These are phyloP conservation scores for Cordyceps sp. DNA, from an alignment of 2,329 filamentous ascomycete species.

Conservation along the genomic window DNA sequence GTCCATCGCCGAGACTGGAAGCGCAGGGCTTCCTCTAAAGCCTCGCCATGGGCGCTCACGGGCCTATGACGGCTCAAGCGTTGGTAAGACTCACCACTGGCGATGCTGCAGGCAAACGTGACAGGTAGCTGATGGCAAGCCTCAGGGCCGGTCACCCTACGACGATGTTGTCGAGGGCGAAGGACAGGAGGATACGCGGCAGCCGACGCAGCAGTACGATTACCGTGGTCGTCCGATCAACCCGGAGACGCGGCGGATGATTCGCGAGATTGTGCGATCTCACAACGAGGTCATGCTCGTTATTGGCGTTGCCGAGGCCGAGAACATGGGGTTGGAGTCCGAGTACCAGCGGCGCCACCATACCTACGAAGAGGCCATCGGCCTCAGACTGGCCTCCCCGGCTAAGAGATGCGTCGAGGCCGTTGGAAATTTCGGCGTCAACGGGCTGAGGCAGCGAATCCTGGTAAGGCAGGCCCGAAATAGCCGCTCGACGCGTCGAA, in stretches of 20 bases:
- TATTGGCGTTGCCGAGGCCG: conserved; percentile 44
- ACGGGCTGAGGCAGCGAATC: conserved; percentile 36
- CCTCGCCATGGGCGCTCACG: conserved; percentile 41
- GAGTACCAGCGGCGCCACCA: conserved; percentile 26
- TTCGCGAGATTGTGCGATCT: conserved; percentile 38
- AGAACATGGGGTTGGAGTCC: conserved; percentile 23
- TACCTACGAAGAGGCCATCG: conserved; percentile 29
- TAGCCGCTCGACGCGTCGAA: background rate
- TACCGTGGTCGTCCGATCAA: conserved; percentile 38
- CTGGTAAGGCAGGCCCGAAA: conserved; percentile 19
- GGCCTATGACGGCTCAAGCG: conserved; percentile 38
- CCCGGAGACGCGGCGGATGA: conserved; percentile 34
- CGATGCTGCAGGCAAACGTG: background rate
- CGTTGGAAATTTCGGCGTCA: conserved; percentile 32
- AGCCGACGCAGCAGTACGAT: conserved; percentile 33
- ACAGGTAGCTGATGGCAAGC: too few species aligned
- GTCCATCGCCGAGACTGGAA: too few species aligned
- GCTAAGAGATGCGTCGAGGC: conserved; percentile 17
- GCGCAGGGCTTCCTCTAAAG: too few species aligned
- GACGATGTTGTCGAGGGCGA: conserved; percentile 37
- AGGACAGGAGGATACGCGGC: conserved; percentile 22
- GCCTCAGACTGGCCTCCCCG: conserved; percentile 19
- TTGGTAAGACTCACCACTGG: conserved; percentile 24
- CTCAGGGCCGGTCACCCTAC: conserved; percentile 45
- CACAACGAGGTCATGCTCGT: conserved; percentile 49